Base-by-base conservation (phyloP, 768 basidiomycete genomes). In the Mycena vulgaris region DNA sequence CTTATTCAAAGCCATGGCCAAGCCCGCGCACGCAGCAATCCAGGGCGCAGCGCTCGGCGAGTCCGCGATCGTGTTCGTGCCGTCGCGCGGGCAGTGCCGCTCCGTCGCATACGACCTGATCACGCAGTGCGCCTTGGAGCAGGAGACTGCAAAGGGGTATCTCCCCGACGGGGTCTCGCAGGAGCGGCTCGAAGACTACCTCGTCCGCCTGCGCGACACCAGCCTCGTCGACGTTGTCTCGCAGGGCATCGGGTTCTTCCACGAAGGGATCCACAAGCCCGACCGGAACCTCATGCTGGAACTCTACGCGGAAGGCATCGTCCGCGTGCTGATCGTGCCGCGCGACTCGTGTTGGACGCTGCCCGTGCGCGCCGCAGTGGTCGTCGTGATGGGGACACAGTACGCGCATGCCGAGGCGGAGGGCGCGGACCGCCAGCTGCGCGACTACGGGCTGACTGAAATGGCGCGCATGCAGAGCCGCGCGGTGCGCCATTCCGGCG, bases 301-400 rank as follows among this genome's bases (percentile, higher is more conserved):
- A 76, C 86, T 98, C 42, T 99, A 92, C 77, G 89, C 89, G 0
- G 90, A 95, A 69, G 94, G 95, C 0, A 83, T 94, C 42, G 77
- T 98, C 47, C 90, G 91, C 9, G 92, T 96, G 16, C 84, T 99
- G 30, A 83, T 99, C 69, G 92, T 90, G 0, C 92, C 97, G 5
- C 89, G 92, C 40, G 95, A 97, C 47, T 86, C 91, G 17, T 95
- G 94, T 77, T 97, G 96, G 96, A 90, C 89, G 31, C 78, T 98
- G n/a, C 96, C 97, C 23, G 89, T 96, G 21, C 89, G 91, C 60
- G 95, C 94, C 1, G 86, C 88, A 9, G 89, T 89, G 8, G 97
- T 99, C 19, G 84, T 99, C 40, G 92, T 95, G 51, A 93, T 99
- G 92, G 94, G 95, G 21, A 95, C 97, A 5, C 98, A 99, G 79